These are phyloP conservation scores for Ambrosia artemisiifolia DNA, from an alignment of 129 eudicot genomes.

Conservation along the genomic window DNA sequence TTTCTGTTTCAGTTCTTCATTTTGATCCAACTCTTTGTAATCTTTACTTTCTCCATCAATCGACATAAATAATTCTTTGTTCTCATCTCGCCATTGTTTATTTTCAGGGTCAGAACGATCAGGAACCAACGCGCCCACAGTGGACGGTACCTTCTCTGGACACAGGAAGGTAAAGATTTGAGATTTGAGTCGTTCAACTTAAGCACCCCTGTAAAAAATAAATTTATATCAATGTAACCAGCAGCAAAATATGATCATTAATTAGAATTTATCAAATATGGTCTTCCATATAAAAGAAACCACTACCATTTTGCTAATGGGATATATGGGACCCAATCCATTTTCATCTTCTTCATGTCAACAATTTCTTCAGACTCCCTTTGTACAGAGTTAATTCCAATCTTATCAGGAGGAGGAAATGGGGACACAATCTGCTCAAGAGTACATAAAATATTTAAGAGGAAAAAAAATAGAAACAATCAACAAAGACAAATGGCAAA, in stretches of 20 bases:
- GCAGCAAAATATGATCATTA: neutral
- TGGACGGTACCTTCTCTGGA: slow-evolving; percentile 79
- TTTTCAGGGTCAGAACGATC: slow-evolving; percentile 41
- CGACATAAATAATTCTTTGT: slow-evolving; percentile 72
- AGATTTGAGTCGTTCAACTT: slow-evolving; percentile 73
- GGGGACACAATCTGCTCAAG: slow-evolving; percentile 73
- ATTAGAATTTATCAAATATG: neutral
- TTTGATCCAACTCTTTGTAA: slow-evolving; percentile 31
- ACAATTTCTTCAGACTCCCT: slow-evolving; percentile 84
- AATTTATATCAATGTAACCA: slow-evolving; percentile 3
- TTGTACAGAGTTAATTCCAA: slow-evolving; percentile 86
- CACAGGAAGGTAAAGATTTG: slow-evolving; percentile 70
- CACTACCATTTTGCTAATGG: slow-evolving; percentile 66
- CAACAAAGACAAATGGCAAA: slow-evolving; percentile 1
- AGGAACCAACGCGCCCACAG: slow-evolving; percentile 48
- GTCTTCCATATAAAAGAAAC: neutral
- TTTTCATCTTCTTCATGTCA: slow-evolving; percentile 92
- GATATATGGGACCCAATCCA: slow-evolving; percentile 97
- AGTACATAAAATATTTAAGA: neutral
- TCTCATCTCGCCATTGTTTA: slow-evolving; percentile 82
- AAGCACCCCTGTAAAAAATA: slow-evolving; percentile 44
- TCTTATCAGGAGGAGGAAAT: slow-evolving; percentile 91
- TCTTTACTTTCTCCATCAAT: slow-evolving; percentile 42
- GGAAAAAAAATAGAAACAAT: neutral
- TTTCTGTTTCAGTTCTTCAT: slow-evolving; percentile 52